Evolutionary conservation across 2,329 filamentous ascomycete genomes (phyloP), one percentile per base, ranked within the genome.

Genomic region (Bretziella fagacearum): DNA sequence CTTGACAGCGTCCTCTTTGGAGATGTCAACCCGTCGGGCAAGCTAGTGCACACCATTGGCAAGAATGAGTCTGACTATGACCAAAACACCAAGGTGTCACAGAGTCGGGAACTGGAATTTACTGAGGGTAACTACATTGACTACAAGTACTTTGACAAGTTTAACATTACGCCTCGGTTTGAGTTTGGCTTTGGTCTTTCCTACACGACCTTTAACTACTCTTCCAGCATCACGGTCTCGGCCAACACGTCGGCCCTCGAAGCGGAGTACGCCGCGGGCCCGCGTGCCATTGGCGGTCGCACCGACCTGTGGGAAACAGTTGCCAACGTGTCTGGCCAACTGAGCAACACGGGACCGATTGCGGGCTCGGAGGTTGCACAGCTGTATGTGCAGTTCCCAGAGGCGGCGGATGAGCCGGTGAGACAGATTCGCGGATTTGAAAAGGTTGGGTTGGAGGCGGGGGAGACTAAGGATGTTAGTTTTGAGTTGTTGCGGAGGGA

Each of bases 361-460:
- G 55, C 58, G 18, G 73, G 70, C 22, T 65, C 65, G 2, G 63
- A 67, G 7, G 67, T 77, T 1, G 60, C 69, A 2, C 73, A 78
- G 58, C 59, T 78, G 1, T 77, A 77, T 55, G 57, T 76, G n/a
- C 53, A 55, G 4, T 60, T 68, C 58, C 62, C 64, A 35, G 56
- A 57, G 17, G 56, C 56, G 43, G 52, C 63, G n/a, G 64, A 87
- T 30, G 71, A 67, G 49, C 78, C 78, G 0, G 59, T 67, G 1
- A 62, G 68, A 30, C 75, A 81, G 57, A 63, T 83, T 15, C 65
- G 78, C 5, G 77, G 79, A 6, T 82, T 82, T 23, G 72, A 73
- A 46, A 82, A 81, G 63, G 62, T 68, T 0, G 62, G 60, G 8
- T 52, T 81, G 37, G 60, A 64, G 8, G 62, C 65, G 0, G 65